Evolutionary conservation across 176 grass and related monocot species (phyloP), one percentile per base, ranked within the genome.

Genomic region (Canna indica): DNA sequence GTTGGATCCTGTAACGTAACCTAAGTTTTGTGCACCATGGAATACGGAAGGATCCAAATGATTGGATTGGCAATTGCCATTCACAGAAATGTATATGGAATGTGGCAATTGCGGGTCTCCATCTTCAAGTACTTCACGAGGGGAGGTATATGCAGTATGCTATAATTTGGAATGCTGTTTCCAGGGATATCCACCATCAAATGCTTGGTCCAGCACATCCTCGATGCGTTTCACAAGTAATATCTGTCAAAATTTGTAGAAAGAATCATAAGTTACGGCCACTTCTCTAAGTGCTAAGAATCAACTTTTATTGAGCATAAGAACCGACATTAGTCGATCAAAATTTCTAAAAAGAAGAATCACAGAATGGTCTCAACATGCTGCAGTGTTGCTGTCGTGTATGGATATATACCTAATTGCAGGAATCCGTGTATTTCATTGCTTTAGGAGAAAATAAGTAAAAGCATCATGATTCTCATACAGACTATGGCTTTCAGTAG

Each of bases 161-260:
- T 93, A 99, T 54, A 99, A 73, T 70, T 82, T 99, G 36, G 94
- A 86, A 31, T 33, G 86, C 31, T 80, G 79, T 54, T 80, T 88
- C 76, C 91, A 64, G 3, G 75, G 80, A 35, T 75, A 87, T 81
- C 94, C 86, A 42, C 76, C 90, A 83, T 99, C 94, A 1, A 99
- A 93, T 73, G 94, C 94, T 27, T 99, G 90, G 39, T 83, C 80
- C 32, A 99, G 82, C 63, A 99, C 94, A 77, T 93, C 94, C 70
- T 99, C 94, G 3, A 99, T 99, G 58, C 73, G 84, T 84, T 99
- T 99, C 70, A 93, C 94, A 41, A 86, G 86, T 53, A 93, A 56
- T 80, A 99, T 86, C 94, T 99, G 77, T 36, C 32, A 66, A 15
- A 65, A 36, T 22, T 24, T 13, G 5, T 5, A 66, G 33, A 33